Percentiles rank a stretch among this genome's conserved stretches.
Evolutionary conservation across 2,329 filamentous ascomycete species (phyloP).

Genomic region (Alternaria angustiovoidea): DNA sequence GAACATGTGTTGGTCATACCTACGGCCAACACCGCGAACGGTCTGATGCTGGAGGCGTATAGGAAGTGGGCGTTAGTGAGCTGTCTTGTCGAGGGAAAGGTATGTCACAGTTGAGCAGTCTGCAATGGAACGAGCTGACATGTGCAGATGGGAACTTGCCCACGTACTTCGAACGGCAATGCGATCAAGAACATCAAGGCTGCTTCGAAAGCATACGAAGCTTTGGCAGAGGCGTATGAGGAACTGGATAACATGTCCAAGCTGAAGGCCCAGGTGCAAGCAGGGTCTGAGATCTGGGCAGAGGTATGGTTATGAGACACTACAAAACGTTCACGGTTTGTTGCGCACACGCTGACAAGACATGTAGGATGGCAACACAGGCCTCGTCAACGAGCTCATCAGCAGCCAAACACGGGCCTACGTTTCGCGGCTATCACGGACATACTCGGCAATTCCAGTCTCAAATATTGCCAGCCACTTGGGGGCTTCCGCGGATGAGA

Average conservation of each 20-base stretch:
- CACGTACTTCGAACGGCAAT: constrained; percentile 62
- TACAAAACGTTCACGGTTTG: constrained; percentile 11
- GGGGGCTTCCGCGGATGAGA: constrained; percentile 59
- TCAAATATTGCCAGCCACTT: constrained; percentile 62
- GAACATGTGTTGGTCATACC: constrained; percentile 66
- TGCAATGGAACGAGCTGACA: constrained; percentile 4
- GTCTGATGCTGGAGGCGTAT: constrained; percentile 86
- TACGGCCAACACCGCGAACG: constrained; percentile 72
- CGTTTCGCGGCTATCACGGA: constrained; percentile 74
- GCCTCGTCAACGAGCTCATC: constrained; percentile 74
- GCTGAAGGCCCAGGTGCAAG: constrained; percentile 70
- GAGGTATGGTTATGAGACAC: constrained; percentile 54
- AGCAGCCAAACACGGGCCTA: constrained; percentile 78
- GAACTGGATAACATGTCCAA: constrained; percentile 59
- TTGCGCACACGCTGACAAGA: constrained; percentile 29
- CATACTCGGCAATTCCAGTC: constrained; percentile 72
- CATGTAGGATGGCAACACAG: constrained; percentile 71
- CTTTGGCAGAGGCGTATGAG: constrained; percentile 72
- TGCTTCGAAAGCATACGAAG: constrained; percentile 73
- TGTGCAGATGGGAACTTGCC: constrained; percentile 59
- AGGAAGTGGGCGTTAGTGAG: constrained; percentile 88
- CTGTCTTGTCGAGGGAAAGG: constrained; percentile 73
- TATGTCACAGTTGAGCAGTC: constrained; percentile 40
- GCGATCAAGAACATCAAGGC: constrained; percentile 66
- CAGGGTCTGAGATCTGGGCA: constrained; percentile 67